These are phyloP conservation scores for Talaromyces trachyspermus DNA, from an alignment of 495 filamentous ascomycete genomes.

Conservation along the genomic window DNA sequence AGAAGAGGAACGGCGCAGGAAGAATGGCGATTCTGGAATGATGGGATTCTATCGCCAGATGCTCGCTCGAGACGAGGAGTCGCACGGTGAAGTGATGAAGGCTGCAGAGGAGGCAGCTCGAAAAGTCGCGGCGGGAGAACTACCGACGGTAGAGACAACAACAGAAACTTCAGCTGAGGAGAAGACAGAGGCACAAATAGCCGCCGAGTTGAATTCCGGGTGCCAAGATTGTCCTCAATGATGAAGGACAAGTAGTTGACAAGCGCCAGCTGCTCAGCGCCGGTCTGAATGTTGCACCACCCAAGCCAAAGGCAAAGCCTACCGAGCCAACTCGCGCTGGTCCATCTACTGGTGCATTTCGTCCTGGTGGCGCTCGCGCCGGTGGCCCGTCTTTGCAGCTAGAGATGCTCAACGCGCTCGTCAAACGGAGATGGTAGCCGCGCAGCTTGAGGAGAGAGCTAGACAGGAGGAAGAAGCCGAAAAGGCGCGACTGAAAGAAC, in stretches of 20 bases:
- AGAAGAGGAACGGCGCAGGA: slow-evolving; percentile 53
- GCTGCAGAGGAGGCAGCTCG: slow-evolving; percentile 59
- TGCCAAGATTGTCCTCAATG: slow-evolving; percentile 68
- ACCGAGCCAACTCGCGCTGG: slow-evolving; percentile 25
- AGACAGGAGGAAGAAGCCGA: slow-evolving; percentile 75
- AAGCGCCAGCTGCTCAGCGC: slow-evolving; percentile 85
- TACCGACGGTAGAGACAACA: slow-evolving; percentile 12
- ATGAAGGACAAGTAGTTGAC: slow-evolving; percentile 90
- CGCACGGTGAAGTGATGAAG: slow-evolving; percentile 62
- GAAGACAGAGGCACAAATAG: slow-evolving; percentile 65
- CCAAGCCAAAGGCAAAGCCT: slow-evolving; percentile 45
- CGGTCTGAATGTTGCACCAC: slow-evolving; percentile 75
- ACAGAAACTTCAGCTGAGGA: slow-evolving; percentile 30
- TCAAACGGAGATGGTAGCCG: slow-evolving; percentile 79
- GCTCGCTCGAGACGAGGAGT: slow-evolving; percentile 67
- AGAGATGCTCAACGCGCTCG: slow-evolving; percentile 60
- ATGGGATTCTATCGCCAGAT: slow-evolving; percentile 78
- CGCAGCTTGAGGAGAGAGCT: slow-evolving; percentile 57
- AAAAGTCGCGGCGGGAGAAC: slow-evolving; percentile 38
- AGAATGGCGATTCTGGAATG: slow-evolving; percentile 66
- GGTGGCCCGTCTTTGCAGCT: slow-evolving; percentile 35
- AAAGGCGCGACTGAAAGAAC: slow-evolving; percentile 53
- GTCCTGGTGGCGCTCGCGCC: slow-evolving; percentile 21
- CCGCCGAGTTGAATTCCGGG: slow-evolving; percentile 68
- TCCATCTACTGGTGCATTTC: slow-evolving; percentile 23